Conservation (phyloP, 2,329 filamentous ascomycete genomes). For the Coleophoma crateriformis region DNA sequence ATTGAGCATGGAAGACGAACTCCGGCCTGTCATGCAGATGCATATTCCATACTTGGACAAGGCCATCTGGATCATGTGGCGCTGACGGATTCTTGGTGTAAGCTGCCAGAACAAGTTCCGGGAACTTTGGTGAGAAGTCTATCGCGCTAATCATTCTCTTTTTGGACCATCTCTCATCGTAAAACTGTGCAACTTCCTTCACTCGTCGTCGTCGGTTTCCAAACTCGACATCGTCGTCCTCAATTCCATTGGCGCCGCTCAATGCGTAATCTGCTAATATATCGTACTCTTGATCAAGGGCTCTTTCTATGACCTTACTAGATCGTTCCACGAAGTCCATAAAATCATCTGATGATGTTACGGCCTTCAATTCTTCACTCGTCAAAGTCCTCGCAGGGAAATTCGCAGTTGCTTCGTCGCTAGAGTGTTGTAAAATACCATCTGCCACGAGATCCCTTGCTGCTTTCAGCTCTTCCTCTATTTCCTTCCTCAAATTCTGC, state of each 20-base stretch:
- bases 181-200: constrained; percentile 89
- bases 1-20: constrained; percentile 94
- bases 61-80: constrained; percentile 85
- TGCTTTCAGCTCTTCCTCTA: constrained; percentile 85
- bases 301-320: constrained; percentile 94
- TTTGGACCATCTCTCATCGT: constrained; percentile 92
- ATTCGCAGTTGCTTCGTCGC: constrained; percentile 41
- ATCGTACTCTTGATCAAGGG: constrained; percentile 93
- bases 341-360: constrained; percentile 89
- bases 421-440: constrained; percentile 38
- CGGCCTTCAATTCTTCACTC: constrained; percentile 80
- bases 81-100: constrained; percentile 97
- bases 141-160: constrained; percentile 96
- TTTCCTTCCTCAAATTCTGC: constrained; percentile 77
- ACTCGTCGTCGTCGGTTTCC: constrained; percentile 69
- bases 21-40: constrained; percentile 92
- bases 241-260: constrained; percentile 62
- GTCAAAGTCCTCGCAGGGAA: constrained; percentile 79
- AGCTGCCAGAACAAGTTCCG: constrained; percentile 84
- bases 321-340: constrained; percentile 92
- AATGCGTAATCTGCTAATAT: constrained; percentile 92
- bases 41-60: constrained; percentile 95
- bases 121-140: constrained; percentile 93
- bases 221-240: constrained; percentile 77
- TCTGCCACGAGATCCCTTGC: constrained; percentile 56